phyloP scores from a whole-genome alignment of 257 asterid genomes.

The Lithospermum erythrorhizon region DNA sequence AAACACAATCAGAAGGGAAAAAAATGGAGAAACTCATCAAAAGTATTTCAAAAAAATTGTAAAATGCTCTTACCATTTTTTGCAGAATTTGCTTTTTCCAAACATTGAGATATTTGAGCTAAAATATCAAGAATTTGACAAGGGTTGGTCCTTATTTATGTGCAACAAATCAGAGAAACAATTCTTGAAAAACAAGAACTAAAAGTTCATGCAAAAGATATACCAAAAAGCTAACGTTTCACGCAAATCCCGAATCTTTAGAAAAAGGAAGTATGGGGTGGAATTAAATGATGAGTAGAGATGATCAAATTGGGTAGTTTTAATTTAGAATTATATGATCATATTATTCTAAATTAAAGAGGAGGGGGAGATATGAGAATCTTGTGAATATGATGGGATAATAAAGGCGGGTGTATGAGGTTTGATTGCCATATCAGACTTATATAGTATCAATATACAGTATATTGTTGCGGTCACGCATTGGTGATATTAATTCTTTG shows the following conservation, averaged over 20 bases:
- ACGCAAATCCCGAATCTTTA: background rate
- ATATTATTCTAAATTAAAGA: too few relatives aligned
- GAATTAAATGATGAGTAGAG: background rate
- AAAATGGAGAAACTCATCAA: background rate
- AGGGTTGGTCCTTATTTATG: too few relatives aligned
- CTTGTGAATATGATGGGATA: background rate
- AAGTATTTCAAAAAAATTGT: too few relatives aligned
- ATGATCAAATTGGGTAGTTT: background rate
- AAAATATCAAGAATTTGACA: conserved; percentile 5
- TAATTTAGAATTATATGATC: background rate
- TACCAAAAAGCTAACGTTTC: background rate
- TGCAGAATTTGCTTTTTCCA: conserved; percentile 59
- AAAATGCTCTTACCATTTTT: conserved; percentile 43
- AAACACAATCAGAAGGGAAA: background rate
- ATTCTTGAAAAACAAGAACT: conserved; percentile 17
- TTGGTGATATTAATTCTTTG: too few relatives aligned
- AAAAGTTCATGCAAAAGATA: background rate
- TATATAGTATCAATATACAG: too few relatives aligned
- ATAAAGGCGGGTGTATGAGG: too few relatives aligned
- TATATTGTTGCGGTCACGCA: background rate
- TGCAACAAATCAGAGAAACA: conserved; percentile 1
- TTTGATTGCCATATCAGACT: too few relatives aligned
- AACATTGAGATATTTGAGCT: conserved; percentile 29
- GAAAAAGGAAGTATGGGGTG: background rate
- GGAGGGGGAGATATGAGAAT: background rate